Percentiles rank a stretch among this genome's conserved stretches.
phyloP scores from a whole-genome alignment of 2,329 filamentous ascomycete species.

The Botrytis elliptica region DNA sequence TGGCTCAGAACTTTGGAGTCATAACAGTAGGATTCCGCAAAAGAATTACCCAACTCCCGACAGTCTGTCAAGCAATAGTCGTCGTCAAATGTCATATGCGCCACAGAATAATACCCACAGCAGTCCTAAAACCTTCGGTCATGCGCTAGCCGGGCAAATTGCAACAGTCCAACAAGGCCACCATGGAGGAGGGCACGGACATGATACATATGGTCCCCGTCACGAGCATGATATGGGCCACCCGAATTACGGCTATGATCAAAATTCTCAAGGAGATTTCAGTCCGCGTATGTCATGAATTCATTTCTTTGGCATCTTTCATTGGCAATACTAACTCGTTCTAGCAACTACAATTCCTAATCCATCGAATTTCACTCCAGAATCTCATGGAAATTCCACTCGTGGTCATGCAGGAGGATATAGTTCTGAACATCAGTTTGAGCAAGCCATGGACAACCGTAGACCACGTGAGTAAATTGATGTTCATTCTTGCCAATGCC shows the following conservation, averaged over 20 bases:
- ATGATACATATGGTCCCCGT: constrained; percentile 12
- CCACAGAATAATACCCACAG: constrained; percentile 11
- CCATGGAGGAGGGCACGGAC: background rate
- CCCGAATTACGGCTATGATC: constrained; percentile 14
- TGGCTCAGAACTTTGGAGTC: constrained; percentile 12
- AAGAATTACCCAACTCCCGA: constrained; percentile 20
- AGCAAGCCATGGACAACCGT: constrained; percentile 8
- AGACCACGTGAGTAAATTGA: constrained; percentile 12
- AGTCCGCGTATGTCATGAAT: constrained; percentile 13
- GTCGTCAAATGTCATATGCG: constrained; percentile 19
- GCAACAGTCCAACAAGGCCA: background rate
- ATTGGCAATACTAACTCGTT: background rate
- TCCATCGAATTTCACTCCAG: constrained; percentile 18
- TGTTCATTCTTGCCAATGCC: background rate
- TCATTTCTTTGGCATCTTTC: background rate
- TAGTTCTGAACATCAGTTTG: constrained; percentile 20
- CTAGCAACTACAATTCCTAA: constrained; percentile 19
- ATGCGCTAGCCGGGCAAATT: constrained; percentile 4
- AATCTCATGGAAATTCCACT: constrained; percentile 22
- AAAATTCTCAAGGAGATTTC: constrained; percentile 15
- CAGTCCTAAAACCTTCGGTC: constrained; percentile 7
- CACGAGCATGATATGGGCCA: constrained; percentile 3
- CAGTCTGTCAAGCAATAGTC: constrained; percentile 20
- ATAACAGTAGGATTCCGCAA: constrained; percentile 16
- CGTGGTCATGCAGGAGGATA: constrained; percentile 11